Percentiles rank a stretch among this genome's conserved stretches.
Evolutionary conservation across 192 early-diverging fungal genomes (phyloP).

Genomic region (Coemansia sp.): DNA sequence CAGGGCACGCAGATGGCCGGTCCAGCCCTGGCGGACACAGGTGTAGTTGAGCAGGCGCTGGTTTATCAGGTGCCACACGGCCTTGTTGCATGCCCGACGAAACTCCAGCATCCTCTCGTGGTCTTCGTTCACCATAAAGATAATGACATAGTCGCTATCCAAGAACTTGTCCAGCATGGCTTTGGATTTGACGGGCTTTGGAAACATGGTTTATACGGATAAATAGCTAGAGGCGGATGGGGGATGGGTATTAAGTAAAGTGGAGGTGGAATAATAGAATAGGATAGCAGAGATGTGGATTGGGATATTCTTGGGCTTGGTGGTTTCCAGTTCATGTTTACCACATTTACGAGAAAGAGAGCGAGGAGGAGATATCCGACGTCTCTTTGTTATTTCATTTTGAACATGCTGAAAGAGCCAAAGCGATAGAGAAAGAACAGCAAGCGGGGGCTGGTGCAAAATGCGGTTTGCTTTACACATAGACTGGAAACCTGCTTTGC

Average conservation of each 20-base stretch:
- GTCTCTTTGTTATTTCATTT: no score
- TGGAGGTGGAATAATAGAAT: no score
- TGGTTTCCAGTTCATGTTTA: no score
- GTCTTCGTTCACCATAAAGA: slow-evolving; percentile 13
- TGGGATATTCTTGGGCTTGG: no score
- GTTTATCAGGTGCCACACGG: slow-evolving; percentile 15
- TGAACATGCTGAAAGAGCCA: no score
- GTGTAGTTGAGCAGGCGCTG: slow-evolving; percentile 9
- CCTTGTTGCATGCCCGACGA: background rate
- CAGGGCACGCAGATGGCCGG: background rate
- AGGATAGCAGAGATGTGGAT: no score
- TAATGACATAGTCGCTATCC: slow-evolving; percentile 12
- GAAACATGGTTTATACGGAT: slow-evolving; percentile 4
- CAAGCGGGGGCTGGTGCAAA: no score
- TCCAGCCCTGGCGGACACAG: slow-evolving; percentile 8
- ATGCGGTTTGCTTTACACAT: no score
- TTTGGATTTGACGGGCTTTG: slow-evolving; percentile 6
- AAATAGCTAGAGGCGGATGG: background rate
- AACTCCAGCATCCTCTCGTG: slow-evolving; percentile 10
- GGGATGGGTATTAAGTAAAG: background rate
- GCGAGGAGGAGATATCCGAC: no score
- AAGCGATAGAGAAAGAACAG: no score
- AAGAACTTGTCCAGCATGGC: slow-evolving; percentile 20
- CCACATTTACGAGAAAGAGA: no score
- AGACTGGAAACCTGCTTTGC: no score